Conservation (phyloP, 2,329 filamentous ascomycete genomes). For the Aureobasidium sp. region DNA sequence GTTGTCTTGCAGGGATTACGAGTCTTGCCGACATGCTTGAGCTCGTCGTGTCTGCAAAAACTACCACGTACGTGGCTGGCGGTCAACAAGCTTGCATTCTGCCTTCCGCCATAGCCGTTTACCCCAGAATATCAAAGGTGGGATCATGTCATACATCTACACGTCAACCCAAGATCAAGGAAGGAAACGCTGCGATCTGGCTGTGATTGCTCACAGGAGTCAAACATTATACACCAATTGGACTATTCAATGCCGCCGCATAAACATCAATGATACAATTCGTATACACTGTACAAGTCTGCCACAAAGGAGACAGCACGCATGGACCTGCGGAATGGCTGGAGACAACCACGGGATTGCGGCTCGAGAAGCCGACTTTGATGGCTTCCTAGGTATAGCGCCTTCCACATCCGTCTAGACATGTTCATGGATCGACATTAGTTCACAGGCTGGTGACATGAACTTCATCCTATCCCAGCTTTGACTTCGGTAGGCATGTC, state of each 20-base stretch:
- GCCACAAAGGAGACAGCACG: not conserved
- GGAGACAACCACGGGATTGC: not conserved
- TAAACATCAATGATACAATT: not conserved
- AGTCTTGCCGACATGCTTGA: not conserved
- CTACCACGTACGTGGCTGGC: not conserved
- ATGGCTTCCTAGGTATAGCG: not conserved
- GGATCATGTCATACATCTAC: not conserved
- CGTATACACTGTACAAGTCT: not conserved
- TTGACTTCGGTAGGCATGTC: not conserved
- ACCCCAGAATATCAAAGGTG: not conserved
- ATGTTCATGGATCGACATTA: not conserved
- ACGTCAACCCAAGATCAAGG: not conserved
- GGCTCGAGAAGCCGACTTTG: not conserved
- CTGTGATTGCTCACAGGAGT: not conserved
- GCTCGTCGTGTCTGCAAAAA: not conserved
- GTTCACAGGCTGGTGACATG: not conserved
- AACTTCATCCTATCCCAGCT: not conserved
- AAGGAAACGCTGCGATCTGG: not conserved
- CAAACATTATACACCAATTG: too few species aligned
- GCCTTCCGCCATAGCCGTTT: constrained; percentile 2
- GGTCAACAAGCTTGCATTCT: not conserved
- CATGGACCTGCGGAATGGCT: not conserved
- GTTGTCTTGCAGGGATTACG: not conserved
- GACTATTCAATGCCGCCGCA: not conserved
- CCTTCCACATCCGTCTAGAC: not conserved